Conservation (phyloP, 1,139 yeast genomes). For the Eremothecium gossypii region DNA sequence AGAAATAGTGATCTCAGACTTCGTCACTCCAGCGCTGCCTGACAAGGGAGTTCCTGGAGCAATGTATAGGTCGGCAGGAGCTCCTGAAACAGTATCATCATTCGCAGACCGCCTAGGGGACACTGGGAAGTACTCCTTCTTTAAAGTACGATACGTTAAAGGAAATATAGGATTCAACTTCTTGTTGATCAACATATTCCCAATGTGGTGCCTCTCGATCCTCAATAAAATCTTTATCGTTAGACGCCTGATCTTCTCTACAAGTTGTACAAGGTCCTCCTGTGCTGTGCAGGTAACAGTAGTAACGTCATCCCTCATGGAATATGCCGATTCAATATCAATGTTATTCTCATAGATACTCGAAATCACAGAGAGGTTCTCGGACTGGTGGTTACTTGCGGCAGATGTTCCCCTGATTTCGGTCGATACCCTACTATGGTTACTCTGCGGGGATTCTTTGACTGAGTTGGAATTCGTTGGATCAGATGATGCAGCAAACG, state of each 20-base stretch:
- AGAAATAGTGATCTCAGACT: neutral
- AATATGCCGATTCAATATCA: neutral
- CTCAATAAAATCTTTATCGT: constrained; percentile 11
- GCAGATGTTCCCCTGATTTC: neutral
- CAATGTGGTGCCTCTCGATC: constrained; percentile 17
- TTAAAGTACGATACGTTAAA: constrained; percentile 6
- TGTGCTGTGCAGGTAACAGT: neutral
- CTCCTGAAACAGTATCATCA: neutral
- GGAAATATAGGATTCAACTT: constrained; percentile 9
- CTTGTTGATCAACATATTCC: constrained; percentile 10
- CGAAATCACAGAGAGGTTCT: constrained; percentile 1
- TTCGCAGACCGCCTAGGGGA: neutral
- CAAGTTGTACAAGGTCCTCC: neutral
- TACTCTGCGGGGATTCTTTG: neutral
- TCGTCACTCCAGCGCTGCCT: neutral
- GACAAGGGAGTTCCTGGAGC: neutral
- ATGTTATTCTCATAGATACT: constrained; percentile 7
- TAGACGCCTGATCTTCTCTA: constrained; percentile 10
- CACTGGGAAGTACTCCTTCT: constrained; percentile 5
- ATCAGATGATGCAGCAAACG: neutral
- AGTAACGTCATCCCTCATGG: constrained; percentile 1
- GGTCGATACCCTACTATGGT: too few relatives aligned
- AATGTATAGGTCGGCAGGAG: neutral
- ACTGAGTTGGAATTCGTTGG: neutral
- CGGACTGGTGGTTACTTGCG: neutral